These are phyloP conservation scores for Gnomoniopsis sp. DNA, from an alignment of 2,329 filamentous ascomycete species.

Conservation along the genomic window DNA sequence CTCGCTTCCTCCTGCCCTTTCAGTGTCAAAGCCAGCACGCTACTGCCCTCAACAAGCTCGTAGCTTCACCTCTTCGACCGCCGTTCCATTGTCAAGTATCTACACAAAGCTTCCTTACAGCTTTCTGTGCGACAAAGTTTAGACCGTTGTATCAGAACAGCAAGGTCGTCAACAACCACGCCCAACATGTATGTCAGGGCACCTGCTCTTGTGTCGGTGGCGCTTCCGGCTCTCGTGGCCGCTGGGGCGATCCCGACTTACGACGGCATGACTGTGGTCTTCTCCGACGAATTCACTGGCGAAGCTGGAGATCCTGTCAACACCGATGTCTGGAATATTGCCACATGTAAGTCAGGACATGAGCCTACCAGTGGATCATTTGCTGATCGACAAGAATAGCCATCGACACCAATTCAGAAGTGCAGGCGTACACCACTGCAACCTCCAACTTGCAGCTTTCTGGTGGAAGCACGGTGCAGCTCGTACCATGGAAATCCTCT, in stretches of 20 bases:
- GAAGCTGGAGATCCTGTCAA: constrained; percentile 30
- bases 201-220: constrained; percentile 26
- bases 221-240: constrained; percentile 26
- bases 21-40: neutral
- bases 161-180: neutral
- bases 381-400: constrained; percentile 21
- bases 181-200: constrained; percentile 13
- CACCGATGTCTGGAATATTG: constrained; percentile 38
- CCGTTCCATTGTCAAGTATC: too few species aligned
- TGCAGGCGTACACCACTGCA: constrained; percentile 45
- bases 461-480: constrained; percentile 46
- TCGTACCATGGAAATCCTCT: constrained; percentile 43
- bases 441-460: constrained; percentile 47
- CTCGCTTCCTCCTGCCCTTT: neutral
- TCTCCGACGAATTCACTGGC: constrained; percentile 43
- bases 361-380: neutral
- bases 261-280: constrained; percentile 35
- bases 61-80: too few species aligned
- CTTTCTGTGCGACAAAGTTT: neutral
- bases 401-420: constrained; percentile 48
- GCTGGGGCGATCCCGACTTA: constrained; percentile 38
- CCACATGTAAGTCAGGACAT: constrained; percentile 23
- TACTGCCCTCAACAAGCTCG: too few species aligned
- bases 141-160: neutral
- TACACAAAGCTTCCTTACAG: neutral